phyloP scores from a whole-genome alignment of 2,329 filamentous ascomycete genomes.

The Colletotrichum chlorophyti region DNA sequence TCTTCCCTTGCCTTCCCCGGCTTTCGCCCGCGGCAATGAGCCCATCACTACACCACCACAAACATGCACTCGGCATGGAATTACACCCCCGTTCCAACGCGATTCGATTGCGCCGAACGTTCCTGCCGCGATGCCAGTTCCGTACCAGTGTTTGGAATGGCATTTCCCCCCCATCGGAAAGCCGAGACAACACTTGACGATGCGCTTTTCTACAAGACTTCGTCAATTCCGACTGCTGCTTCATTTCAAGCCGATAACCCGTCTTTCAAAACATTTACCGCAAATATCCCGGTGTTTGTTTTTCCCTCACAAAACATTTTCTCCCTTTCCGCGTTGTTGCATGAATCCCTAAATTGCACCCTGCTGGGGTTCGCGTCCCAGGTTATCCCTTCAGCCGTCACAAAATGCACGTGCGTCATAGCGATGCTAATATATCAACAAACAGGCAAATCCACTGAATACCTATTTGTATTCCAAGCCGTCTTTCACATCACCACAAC shows the following conservation, averaged over 20 bases:
- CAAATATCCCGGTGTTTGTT: conserved; percentile 21
- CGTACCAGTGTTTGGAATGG: conserved; percentile 19
- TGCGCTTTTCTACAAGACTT: neutral
- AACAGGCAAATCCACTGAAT: conserved; percentile 90
- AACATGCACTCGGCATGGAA: neutral
- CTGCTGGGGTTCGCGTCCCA: conserved; percentile 41
- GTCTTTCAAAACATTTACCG: neutral
- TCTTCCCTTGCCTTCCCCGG: conserved; percentile 26
- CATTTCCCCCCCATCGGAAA: neutral
- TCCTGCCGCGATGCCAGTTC: neutral
- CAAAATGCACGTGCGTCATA: conserved; percentile 41
- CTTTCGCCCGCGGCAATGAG: conserved; percentile 3
- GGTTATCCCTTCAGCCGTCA: conserved; percentile 29
- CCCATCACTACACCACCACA: neutral
- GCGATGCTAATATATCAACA: conserved; percentile 55
- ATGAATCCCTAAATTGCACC: conserved; percentile 43
- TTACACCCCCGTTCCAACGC: neutral
- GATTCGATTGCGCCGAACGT: neutral
- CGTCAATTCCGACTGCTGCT: neutral
- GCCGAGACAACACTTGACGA: conserved; percentile 15
- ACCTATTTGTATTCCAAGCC: conserved; percentile 94
- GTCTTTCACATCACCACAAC: conserved; percentile 89
- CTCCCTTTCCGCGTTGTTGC: conserved; percentile 32
- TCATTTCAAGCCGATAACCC: neutral
- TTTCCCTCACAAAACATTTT: conserved; percentile 25